A percentile compares a stretch with the other conserved stretches of the same genome.
Evolutionary conservation across 2,329 filamentous ascomycete genomes (phyloP).

Genomic region (Pseudogymnoascus sp.): DNA sequence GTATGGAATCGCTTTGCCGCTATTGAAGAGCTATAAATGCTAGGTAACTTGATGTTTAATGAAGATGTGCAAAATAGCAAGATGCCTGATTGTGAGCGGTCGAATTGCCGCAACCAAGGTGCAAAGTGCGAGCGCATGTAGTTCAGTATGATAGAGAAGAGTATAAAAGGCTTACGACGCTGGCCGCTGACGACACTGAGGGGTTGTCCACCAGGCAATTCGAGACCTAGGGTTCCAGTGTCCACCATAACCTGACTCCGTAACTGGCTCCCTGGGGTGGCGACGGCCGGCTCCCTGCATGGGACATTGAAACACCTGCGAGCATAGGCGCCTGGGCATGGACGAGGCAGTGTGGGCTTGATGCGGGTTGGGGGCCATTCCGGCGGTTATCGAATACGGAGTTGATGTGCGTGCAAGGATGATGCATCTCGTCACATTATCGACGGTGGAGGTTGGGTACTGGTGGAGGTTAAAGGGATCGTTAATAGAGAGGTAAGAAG

Average conservation of each 20-base stretch:
- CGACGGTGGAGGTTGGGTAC: not conserved
- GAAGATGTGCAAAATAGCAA: not conserved
- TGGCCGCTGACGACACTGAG: not conserved
- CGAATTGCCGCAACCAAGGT: not conserved
- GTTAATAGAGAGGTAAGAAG: not conserved
- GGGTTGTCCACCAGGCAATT: not conserved
- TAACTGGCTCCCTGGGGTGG: not conserved
- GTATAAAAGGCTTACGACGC: not conserved
- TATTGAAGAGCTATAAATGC: not conserved
- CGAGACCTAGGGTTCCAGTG: not conserved
- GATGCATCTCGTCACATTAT: conserved; percentile 3
- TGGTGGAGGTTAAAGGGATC: not conserved
- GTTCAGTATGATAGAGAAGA: not conserved
- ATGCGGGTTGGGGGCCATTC: not conserved
- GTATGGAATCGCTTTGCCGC: not conserved
- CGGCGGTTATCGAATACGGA: conserved; percentile 3
- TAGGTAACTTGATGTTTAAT: not conserved
- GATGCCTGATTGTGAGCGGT: not conserved
- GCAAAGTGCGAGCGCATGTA: not conserved
- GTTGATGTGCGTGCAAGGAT: conserved; percentile 2
- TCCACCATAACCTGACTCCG: not conserved
- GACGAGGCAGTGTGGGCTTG: not conserved
- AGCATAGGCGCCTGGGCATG: not conserved
- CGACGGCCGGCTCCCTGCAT: not conserved
- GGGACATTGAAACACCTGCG: not conserved